These are phyloP conservation scores for Penicillium corylophilum DNA, from an alignment of 2,329 filamentous ascomycete species.

Conservation along the genomic window DNA sequence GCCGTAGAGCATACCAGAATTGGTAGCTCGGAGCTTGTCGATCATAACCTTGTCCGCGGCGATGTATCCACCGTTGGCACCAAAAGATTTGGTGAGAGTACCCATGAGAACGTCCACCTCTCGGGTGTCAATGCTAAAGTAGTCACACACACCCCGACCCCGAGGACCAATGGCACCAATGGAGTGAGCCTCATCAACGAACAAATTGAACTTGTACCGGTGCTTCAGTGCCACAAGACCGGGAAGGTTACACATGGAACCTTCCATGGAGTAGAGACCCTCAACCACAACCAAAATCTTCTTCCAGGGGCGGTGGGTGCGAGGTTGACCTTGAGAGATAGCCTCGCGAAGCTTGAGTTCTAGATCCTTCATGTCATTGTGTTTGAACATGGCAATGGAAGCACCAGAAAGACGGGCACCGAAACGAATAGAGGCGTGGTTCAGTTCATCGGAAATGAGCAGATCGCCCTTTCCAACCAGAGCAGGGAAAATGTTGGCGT, in stretches of 20 bases:
- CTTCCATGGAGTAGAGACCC: slow-evolving; percentile 98
- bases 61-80: slow-evolving; percentile 95
- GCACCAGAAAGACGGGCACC: slow-evolving; percentile 91
- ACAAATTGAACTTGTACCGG: slow-evolving; percentile 96
- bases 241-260: slow-evolving; percentile 97
- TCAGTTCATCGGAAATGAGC: slow-evolving; percentile 94
- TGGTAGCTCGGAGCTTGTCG: slow-evolving; percentile 82
- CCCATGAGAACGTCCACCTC: slow-evolving; percentile 97
- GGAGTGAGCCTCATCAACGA: slow-evolving; percentile 95
- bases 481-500: slow-evolving; percentile 87
- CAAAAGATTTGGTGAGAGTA: slow-evolving; percentile 96
- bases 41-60: slow-evolving; percentile 87
- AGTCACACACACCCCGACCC: slow-evolving; percentile 93
- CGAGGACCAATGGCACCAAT: slow-evolving; percentile 86
- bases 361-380: slow-evolving; percentile 90
- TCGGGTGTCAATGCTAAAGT: slow-evolving; percentile 83
- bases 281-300: slow-evolving; percentile 97
- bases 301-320: slow-evolving; percentile 98
- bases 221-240: slow-evolving; percentile 82
- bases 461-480: slow-evolving; percentile 90
- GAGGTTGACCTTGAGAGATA: slow-evolving; percentile 93
- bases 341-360: slow-evolving; percentile 84
- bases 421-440: slow-evolving; percentile 95
- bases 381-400: slow-evolving; percentile 94
- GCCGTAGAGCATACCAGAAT: slow-evolving; percentile 81